Evolutionary conservation across 768 basidiomycete genomes (phyloP).

Genomic region (Psilocybe subaeruginosa): DNA sequence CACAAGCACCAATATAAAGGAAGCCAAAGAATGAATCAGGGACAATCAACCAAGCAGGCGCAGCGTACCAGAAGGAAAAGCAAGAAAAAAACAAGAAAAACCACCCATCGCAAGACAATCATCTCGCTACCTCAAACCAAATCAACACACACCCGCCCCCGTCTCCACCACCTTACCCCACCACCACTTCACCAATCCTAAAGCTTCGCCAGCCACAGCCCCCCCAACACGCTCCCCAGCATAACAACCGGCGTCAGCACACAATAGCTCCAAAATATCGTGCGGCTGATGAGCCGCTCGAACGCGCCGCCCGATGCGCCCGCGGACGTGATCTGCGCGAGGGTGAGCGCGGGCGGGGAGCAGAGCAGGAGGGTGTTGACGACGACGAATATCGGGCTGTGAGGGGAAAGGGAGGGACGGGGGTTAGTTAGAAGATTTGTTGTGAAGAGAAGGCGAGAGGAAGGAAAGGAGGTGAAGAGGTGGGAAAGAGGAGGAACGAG

Average conservation of each 20-base stretch:
- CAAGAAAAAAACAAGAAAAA: too few relatives aligned
- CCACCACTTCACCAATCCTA: too few relatives aligned
- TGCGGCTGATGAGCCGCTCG: constrained; percentile 87
- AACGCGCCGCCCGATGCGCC: constrained; percentile 80
- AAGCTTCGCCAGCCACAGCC: constrained; percentile 61
- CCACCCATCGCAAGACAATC: too few relatives aligned
- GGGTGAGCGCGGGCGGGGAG: constrained; percentile 22
- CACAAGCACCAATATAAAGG: too few relatives aligned
- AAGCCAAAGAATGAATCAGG: too few relatives aligned
- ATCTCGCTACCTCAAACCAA: too few relatives aligned
- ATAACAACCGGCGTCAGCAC: constrained; percentile 38
- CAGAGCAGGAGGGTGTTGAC: constrained; percentile 82
- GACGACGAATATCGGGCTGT: constrained; percentile 85
- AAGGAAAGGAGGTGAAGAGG: not conserved
- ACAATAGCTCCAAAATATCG: constrained; percentile 94
- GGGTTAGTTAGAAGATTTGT: constrained; percentile 6
- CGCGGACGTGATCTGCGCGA: constrained; percentile 53
- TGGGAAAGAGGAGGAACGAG: not conserved
- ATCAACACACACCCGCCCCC: too few relatives aligned
- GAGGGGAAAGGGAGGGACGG: not conserved
- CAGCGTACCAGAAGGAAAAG: too few relatives aligned
- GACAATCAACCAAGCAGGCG: too few relatives aligned
- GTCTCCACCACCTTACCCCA: too few relatives aligned
- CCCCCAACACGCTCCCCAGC: constrained; percentile 74
- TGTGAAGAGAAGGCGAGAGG: too few relatives aligned